These are phyloP conservation scores for Rhizopus microsporus DNA, from an alignment of 371 early-diverging fungal genomes.

Conservation along the genomic window DNA sequence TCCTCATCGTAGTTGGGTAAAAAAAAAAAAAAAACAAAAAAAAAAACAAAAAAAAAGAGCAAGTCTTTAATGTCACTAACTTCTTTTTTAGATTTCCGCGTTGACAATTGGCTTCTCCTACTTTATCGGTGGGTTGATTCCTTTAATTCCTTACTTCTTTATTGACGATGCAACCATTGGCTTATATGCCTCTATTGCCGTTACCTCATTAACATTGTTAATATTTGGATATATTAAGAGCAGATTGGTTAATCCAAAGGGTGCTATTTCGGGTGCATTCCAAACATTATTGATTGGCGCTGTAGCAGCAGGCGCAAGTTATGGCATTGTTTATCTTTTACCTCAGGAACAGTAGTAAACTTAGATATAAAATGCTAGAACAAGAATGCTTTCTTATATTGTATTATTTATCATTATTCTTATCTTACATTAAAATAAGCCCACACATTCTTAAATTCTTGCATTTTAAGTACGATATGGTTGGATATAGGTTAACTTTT, in stretches of 20 bases:
- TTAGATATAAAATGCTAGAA: neutral
- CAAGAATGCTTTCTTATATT: no score
- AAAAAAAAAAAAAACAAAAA: neutral
- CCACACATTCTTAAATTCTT: no score
- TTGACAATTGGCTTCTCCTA: conserved; percentile 70
- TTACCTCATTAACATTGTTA: conserved; percentile 60
- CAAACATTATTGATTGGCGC: conserved; percentile 69
- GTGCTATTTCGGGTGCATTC: conserved; percentile 52
- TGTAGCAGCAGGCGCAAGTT: conserved; percentile 60
- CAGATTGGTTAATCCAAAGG: conserved; percentile 50
- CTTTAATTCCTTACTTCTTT: conserved; percentile 69
- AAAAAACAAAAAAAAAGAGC: conserved; percentile 8
- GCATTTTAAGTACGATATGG: no score
- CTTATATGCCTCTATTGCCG: conserved; percentile 55
- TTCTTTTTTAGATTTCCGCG: conserved; percentile 51
- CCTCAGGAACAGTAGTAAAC: conserved; percentile 26
- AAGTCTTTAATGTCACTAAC: neutral
- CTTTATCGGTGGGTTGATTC: conserved; percentile 71
- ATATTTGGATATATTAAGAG: conserved; percentile 70
- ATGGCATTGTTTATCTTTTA: conserved; percentile 44
- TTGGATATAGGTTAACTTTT: no score
- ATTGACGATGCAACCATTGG: conserved; percentile 49
- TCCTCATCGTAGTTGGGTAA: conserved; percentile 61
- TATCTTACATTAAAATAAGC: no score
- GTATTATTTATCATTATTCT: no score